These are phyloP conservation scores for Chlorociboria aeruginascens DNA, from an alignment of 495 filamentous ascomycete species.

Conservation along the genomic window DNA sequence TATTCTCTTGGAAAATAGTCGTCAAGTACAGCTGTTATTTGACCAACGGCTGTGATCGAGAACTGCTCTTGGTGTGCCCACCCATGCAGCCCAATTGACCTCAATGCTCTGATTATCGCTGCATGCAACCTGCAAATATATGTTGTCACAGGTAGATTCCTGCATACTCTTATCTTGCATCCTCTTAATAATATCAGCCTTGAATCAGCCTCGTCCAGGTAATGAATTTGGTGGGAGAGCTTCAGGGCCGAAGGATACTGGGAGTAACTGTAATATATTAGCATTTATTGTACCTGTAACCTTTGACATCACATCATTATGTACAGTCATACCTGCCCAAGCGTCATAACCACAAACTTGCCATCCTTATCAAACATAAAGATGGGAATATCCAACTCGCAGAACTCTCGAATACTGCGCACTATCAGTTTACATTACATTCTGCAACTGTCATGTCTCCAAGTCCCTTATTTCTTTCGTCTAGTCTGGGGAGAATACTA, in stretches of 20 bases:
- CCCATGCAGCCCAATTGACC: too few species aligned
- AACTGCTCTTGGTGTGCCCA: too few species aligned
- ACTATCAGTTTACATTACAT: not conserved
- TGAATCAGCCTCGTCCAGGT: slow-evolving; percentile 4
- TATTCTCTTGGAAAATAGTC: too few species aligned
- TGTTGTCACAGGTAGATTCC: too few species aligned
- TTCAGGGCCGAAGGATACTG: slow-evolving; percentile 62
- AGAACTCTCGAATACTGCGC: slow-evolving; percentile 71
- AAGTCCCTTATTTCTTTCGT: not conserved
- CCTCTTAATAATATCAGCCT: too few species aligned
- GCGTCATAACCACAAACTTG: slow-evolving; percentile 53
- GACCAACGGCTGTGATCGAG: too few species aligned
- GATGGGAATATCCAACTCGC: slow-evolving; percentile 53
- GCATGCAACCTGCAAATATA: too few species aligned
- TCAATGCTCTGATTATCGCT: too few species aligned
- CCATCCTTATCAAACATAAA: slow-evolving; percentile 82
- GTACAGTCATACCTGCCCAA: slow-evolving; percentile 39
- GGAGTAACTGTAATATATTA: slow-evolving; percentile 59
- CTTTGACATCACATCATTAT: slow-evolving; percentile 59
- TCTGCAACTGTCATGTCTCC: not conserved
- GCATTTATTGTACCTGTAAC: slow-evolving; percentile 51
- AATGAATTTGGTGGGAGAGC: slow-evolving; percentile 28
- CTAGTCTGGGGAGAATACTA: slow-evolving; percentile 15
- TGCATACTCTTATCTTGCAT: too few species aligned
- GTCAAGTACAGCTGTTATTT: too few species aligned